Base-by-base conservation (phyloP, 2,329 filamentous ascomycete species). In the Aspergillus sergii region DNA sequence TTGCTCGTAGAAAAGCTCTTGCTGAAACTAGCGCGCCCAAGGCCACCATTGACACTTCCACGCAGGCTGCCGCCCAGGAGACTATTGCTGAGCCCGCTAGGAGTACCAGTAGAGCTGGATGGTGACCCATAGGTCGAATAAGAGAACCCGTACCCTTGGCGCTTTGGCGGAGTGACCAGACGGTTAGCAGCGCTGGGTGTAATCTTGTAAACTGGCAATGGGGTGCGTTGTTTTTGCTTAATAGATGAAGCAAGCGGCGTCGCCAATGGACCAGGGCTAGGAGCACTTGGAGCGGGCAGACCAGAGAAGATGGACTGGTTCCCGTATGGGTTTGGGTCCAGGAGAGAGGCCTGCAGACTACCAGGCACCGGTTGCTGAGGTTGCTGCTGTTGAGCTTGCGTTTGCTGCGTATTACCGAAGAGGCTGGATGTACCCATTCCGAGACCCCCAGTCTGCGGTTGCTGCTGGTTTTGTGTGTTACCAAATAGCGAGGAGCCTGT, bases 81-180 rank as follows among this genome's bases (percentile, higher is more conserved):
- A 73, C 89, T 93, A 72, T 87, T 88, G 28, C 87, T 86, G 58
- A 91, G 80, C 21, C 84, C 84, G 43, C 87, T 88, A 6, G 92
- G 91, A 8, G 91, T 91, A 76, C 89, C 92, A 50, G 86, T 83
- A 43, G 83, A 85, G 73, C 89, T 85, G 5, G 90, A 88, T 7
- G 94, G 93, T 1, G 91, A 94, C 51, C 92, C 93, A 71, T 96
- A 97, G 2, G 90, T 93, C 67, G 93, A 96, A 79, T 97, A 97
- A 2, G 91, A 93, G 76, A 97, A 96, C 3, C 94, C 94, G 74
- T 92, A 97, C 6, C 92, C 93, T 61, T 80, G 81, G 61, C 91
- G 87, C 80, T 93, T 94, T 70, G 93, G 91, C 0, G 94, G 93
- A 0, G 93, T 97, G 34, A 89, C 86, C 61, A 94, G 89, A 55